Conservation (phyloP, 306 rosid genomes). For the Coriaria nepalensis region DNA sequence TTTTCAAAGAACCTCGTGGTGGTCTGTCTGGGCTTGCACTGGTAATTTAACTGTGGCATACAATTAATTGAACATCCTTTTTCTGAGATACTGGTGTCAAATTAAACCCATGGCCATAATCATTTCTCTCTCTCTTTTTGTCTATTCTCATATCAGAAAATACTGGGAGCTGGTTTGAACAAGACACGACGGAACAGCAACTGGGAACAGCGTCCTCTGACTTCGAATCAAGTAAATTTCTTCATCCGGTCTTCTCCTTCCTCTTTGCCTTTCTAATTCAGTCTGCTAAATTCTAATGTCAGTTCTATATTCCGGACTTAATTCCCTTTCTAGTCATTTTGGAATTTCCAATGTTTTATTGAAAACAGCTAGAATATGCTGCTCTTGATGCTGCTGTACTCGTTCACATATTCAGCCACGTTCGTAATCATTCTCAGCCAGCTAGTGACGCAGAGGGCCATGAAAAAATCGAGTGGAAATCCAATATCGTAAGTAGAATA, state of each 20-base stretch:
- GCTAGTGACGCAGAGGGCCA: conserved; percentile 18
- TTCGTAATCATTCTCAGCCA: conserved; percentile 43
- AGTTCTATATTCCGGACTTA: not conserved
- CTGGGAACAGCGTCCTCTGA: conserved; percentile 90
- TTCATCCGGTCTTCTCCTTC: conserved; percentile 3
- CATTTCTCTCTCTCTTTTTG: not conserved
- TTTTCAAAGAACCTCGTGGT: conserved; percentile 63
- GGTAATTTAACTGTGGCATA: conserved; percentile 27
- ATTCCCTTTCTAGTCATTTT: too few relatives aligned
- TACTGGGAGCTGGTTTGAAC: conserved; percentile 78
- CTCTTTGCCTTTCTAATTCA: not conserved
- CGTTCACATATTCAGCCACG: conserved; percentile 64
- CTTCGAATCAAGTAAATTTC: conserved; percentile 55
- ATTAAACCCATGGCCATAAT: not conserved
- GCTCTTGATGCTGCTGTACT: conserved; percentile 91
- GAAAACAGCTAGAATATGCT: conserved; percentile 90
- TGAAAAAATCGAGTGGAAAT: conserved; percentile 56
- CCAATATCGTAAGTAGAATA: conserved; percentile 54
- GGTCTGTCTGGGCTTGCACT: conserved; percentile 80
- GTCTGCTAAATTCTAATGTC: not conserved
- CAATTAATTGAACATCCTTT: too few relatives aligned
- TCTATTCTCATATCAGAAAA: conserved; percentile 37
- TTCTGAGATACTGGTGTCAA: too few relatives aligned
- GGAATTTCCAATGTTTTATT: not conserved
- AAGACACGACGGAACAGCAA: conserved; percentile 88